Base-by-base conservation (phyloP, 2,329 filamentous ascomycete genomes). In the Exserohilum turcica region DNA sequence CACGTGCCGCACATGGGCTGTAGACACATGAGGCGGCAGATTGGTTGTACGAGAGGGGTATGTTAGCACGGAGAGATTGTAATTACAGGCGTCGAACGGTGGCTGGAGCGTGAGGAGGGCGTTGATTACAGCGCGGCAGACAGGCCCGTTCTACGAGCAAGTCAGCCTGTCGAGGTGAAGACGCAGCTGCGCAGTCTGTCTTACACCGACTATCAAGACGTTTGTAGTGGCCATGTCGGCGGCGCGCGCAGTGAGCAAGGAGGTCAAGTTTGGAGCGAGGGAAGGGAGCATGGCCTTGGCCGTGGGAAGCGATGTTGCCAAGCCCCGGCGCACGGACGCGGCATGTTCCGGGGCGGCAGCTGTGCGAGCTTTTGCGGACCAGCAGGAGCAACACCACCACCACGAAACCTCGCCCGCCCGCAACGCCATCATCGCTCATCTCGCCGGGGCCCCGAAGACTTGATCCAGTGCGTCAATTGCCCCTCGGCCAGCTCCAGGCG, bases 371-470 rank as follows among this genome's bases (percentile, higher is more conserved):
- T 70, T 72, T 68, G 65, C 66, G 61, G 60, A 63, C 63, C 63
- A 54, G 59, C 59, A 57, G 38, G 13, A 44, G 31, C 42, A 35
- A 27, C 54, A 52, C 43, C 58, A 63, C 48, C 60, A 65, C 56
- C 59, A 61, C 61, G 59, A 53, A 59, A 56, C 59, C 57, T 58
- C 57, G 54, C 59, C 59, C 55, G 60, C 54, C 59, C 60, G 61
- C 67, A 66, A 63, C 65, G 44, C 68, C 68, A 73, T 73, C 70
- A 63, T 56, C 58, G 59, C 56, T 63, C 70, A 74, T 73, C 71
- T 64, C 64, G 56, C 54, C 60, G 62, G 69, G 31, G 66, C 68
- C 55, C 54, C 61, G 48, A 58, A 62, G 60, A 51, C 52, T 45
- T 57, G 56, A 60, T 62, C 57, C 57, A 56, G 71, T 74, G 57